These are phyloP conservation scores for Neolentinus lepideus DNA, from an alignment of 1,284 basidiomycete species.

Conservation along the genomic window DNA sequence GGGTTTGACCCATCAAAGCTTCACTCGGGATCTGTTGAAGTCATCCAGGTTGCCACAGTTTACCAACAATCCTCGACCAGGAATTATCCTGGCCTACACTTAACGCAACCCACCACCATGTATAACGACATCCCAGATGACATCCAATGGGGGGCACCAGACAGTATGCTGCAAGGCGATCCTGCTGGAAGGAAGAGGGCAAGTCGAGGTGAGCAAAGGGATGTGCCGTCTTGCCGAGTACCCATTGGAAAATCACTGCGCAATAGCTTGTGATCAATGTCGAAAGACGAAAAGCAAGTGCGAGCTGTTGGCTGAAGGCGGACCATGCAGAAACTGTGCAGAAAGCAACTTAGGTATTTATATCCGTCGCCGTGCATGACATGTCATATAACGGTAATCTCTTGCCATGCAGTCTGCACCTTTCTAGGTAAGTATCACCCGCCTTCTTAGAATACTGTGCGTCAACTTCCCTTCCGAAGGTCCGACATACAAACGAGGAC, in stretches of 20 bases:
- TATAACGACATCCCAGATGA: background rate
- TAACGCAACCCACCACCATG: background rate
- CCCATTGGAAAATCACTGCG: background rate
- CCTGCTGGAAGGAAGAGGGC: background rate
- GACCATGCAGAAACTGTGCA: slow-evolving; percentile 66
- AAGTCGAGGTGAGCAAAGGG: background rate
- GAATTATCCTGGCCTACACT: background rate
- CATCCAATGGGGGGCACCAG: background rate
- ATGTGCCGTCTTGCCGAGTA: background rate
- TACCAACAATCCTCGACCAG: background rate
- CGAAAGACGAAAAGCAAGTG: slow-evolving; percentile 85
- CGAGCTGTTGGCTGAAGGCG: slow-evolving; percentile 46
- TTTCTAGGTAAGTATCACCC: background rate
- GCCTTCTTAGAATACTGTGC: background rate
- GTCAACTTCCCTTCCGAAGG: slow-evolving; percentile 32
- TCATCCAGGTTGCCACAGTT: no score
- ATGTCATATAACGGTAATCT: background rate
- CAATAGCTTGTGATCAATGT: slow-evolving; percentile 74
- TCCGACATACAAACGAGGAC: slow-evolving; percentile 78
- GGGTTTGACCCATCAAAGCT: no score
- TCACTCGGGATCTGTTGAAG: no score
- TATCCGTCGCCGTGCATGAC: background rate
- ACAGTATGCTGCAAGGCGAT: background rate
- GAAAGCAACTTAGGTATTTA: slow-evolving; percentile 48
- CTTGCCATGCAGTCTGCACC: background rate